Base-by-base conservation (phyloP, 345 rosid genomes). In the Aegle marmelos region DNA sequence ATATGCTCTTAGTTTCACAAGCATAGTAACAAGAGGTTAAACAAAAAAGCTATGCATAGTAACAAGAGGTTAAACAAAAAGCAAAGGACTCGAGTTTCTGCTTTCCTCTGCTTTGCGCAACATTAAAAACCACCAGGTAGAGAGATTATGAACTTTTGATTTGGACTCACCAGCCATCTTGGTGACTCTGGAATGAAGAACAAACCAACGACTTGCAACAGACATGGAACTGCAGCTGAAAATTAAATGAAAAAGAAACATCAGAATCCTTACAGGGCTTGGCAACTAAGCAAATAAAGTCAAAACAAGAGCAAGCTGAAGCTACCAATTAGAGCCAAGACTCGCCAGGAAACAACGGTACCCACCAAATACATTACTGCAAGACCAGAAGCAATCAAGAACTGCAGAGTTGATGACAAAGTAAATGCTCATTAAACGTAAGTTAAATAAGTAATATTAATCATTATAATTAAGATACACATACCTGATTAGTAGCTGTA, bases 81-180 rank as follows among this genome's bases (percentile, higher is more conserved):
- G 37, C 16, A 2, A 3, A 28, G 39, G 2, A 17, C n/a, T 27
- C 7, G 5, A 30, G 16, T 31, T 2, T 25, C 31, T 1, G 28
- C 7, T 17, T 30, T 63, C n/a, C 2, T 25, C 31, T 1, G 28
- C 7, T 17, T 30, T 63, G 37, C 2, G 7, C 0, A 33, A 30
- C 9, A 63, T 31, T 16, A 50, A 50, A 13, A 13, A 16, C 54
- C 54, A 16, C 54, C 33, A 4, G 17, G 6, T 41, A 68, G 10
- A 39, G 1, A 21, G n/a, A 37, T 22, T 41, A 31, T 17, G 34
- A 27, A 69, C 17, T 24, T 9, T 2, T 63, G 27, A n/a, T 24
- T 56, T 8, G 39, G 56, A 81, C 88, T 77, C 60, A 86, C 91
- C 85, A 88, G 70, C 89, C 89, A 88, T 79, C 91, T 85, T 24